Evolutionary conservation across 352 stramenopile species (phyloP).

Genomic region (Pythium phragmitis): DNA sequence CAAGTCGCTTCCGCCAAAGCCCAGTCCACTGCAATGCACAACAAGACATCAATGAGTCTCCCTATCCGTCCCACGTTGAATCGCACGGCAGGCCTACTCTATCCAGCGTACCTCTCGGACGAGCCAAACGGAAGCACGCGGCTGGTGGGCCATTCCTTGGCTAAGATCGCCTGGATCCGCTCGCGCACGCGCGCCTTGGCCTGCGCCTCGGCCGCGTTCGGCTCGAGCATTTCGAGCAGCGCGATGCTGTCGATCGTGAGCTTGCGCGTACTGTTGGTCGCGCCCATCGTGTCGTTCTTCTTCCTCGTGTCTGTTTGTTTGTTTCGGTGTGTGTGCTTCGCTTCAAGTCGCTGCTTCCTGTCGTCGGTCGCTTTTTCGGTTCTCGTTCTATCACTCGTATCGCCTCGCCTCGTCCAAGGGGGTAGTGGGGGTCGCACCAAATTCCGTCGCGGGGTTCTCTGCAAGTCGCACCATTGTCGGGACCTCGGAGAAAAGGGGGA

Average conservation of each 20-base stretch:
- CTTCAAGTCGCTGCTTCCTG: constrained; percentile 6
- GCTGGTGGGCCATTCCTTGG: constrained; percentile 56
- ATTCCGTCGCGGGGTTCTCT: constrained; percentile 22
- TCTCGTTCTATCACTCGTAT: constrained; percentile 25
- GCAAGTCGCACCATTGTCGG: constrained; percentile 31
- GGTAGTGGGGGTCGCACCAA: constrained; percentile 3
- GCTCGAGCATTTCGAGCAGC: constrained; percentile 81
- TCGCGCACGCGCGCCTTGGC: constrained; percentile 46
- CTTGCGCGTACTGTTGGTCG: constrained; percentile 75
- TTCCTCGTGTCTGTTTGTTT: constrained; percentile 12
- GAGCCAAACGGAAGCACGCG: constrained; percentile 73
- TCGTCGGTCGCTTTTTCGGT: background rate
- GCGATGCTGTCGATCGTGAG: constrained; percentile 80
- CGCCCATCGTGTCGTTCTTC: constrained; percentile 49
- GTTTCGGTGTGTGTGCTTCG: constrained; percentile 11
- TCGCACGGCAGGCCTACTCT: background rate
- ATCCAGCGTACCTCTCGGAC: constrained; percentile 57
- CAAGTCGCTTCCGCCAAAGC: constrained; percentile 76
- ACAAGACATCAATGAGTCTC: background rate
- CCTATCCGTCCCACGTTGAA: background rate
- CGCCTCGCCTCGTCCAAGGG: constrained; percentile 14
- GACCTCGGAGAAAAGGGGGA: constrained; percentile 19
- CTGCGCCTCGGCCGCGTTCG: constrained; percentile 48
- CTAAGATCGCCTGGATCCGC: constrained; percentile 55
- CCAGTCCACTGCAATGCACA: constrained; percentile 43